A percentile compares a stretch with the other conserved stretches of the same genome.
phyloP scores from a whole-genome alignment of 768 basidiomycete genomes.

The Podaxis carcinomalis region DNA sequence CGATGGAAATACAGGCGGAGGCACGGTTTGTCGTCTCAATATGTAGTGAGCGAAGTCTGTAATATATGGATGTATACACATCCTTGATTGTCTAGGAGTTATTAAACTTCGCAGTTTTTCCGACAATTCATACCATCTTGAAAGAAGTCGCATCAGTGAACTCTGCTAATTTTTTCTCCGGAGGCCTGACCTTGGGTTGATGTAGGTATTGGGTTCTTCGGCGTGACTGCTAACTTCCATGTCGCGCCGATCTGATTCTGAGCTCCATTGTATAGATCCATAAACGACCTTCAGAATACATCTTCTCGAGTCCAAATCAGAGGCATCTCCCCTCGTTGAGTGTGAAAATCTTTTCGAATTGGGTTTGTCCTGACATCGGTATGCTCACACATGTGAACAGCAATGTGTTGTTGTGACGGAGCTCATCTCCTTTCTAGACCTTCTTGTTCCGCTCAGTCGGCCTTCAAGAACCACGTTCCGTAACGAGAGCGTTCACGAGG shows the following conservation, averaged over 20 bases:
- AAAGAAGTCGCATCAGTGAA: neutral
- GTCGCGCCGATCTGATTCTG: neutral
- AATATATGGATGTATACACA: neutral
- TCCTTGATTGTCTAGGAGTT: neutral
- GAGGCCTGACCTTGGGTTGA: neutral
- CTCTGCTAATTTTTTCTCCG: neutral
- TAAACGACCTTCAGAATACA: neutral
- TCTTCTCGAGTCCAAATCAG: neutral
- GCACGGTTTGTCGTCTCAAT: slow-evolving; percentile 56
- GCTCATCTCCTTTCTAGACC: neutral
- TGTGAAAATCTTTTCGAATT: slow-evolving; percentile 2
- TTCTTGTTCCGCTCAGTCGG: neutral
- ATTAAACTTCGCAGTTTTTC: neutral
- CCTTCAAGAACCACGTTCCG: neutral
- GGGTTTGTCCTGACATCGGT: neutral
- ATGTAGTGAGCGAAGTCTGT: slow-evolving; percentile 32
- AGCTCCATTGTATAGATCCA: neutral
- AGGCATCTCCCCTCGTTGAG: neutral
- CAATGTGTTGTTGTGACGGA: neutral
- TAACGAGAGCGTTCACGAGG: neutral
- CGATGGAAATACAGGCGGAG: slow-evolving; percentile 77
- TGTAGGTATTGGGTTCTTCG: neutral
- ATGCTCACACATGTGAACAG: neutral
- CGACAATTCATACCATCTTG: neutral
- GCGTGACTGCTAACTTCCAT: neutral